Conservation (phyloP, 495 filamentous ascomycete species). For the Massariosphaeria phaeospora region DNA sequence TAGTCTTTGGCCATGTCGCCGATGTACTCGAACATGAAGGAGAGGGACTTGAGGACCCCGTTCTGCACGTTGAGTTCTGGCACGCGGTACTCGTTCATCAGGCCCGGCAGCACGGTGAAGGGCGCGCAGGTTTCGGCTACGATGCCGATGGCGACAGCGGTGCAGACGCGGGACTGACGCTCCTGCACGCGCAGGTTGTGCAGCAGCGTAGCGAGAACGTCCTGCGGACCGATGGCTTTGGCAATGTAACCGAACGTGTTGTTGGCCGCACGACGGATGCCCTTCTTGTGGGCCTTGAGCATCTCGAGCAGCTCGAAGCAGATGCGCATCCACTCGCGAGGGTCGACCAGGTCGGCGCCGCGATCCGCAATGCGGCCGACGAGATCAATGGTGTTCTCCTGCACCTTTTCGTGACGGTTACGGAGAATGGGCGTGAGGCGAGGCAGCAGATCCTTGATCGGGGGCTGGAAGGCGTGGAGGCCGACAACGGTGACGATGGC, state of each 20-base stretch:
- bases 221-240: conserved; percentile 97
- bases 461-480: conserved; percentile 97
- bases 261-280: conserved; percentile 96
- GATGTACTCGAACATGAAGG: conserved; percentile 98
- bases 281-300: conserved; percentile 90
- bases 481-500: conserved; percentile 98
- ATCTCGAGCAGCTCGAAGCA: conserved; percentile 99
- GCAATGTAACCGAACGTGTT: conserved; percentile 99
- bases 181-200: conserved; percentile 97
- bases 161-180: conserved; percentile 96
- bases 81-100: conserved; percentile 99
- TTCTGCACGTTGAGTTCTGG: conserved; percentile 97
- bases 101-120: conserved; percentile 94
- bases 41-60: conserved; percentile 93
- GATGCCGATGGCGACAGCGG: conserved; percentile 97
- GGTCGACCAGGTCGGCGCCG: conserved; percentile 91
- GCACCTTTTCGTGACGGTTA: conserved; percentile 98
- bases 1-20: conserved; percentile 99
- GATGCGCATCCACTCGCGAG: conserved; percentile 99
- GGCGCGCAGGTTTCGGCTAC: conserved; percentile 99
- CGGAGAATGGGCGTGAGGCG: conserved; percentile 94
- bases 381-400: conserved; percentile 99
- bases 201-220: conserved; percentile 90
- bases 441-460: conserved; percentile 94
- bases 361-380: conserved; percentile 98